Percentiles rank a stretch among this genome's conserved stretches.
Evolutionary conservation across 2,329 filamentous ascomycete species (phyloP).

Genomic region (Diaporthe ilicicola): DNA sequence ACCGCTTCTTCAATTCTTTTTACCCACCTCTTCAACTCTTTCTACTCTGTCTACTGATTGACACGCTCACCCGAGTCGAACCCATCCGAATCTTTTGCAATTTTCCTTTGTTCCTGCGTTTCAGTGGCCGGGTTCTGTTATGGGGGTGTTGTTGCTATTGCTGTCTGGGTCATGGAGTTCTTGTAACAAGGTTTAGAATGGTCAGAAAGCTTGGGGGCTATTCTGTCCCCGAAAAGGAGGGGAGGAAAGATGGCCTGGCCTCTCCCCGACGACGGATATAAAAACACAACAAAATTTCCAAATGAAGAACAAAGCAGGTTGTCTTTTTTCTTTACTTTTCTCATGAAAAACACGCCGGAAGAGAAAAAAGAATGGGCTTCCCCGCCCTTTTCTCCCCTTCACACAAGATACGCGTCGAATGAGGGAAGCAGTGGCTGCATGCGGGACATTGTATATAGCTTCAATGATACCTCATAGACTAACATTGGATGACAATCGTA

Average conservation of each 20-base stretch:
- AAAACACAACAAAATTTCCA: constrained; percentile 6
- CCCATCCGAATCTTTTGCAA: constrained; percentile 5
- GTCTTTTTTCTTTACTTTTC: background rate
- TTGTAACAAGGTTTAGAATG: constrained; percentile 18
- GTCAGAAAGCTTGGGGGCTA: background rate
- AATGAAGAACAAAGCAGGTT: constrained; percentile 12
- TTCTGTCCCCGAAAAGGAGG: background rate
- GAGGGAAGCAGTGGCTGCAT: constrained; percentile 3
- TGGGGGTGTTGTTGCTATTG: background rate
- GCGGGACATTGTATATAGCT: constrained; percentile 33
- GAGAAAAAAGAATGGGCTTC: constrained; percentile 2
- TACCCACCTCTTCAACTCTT: constrained; percentile 6
- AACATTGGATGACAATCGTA: constrained; percentile 32
- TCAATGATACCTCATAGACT: constrained; percentile 38
- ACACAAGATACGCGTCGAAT: background rate
- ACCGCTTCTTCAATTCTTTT: background rate
- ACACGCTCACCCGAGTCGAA: constrained; percentile 17
- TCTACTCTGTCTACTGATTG: background rate
- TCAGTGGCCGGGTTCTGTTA: background rate
- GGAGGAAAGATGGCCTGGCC: background rate
- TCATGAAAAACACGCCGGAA: constrained; percentile 21
- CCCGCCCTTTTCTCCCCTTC: background rate
- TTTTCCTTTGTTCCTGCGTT: constrained; percentile 25
- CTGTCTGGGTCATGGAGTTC: constrained; percentile 2
- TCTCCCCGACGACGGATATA: constrained; percentile 5